Evolutionary conservation across 116 monocot genomes (phyloP).

Genomic region (Thalassia testudinum): DNA sequence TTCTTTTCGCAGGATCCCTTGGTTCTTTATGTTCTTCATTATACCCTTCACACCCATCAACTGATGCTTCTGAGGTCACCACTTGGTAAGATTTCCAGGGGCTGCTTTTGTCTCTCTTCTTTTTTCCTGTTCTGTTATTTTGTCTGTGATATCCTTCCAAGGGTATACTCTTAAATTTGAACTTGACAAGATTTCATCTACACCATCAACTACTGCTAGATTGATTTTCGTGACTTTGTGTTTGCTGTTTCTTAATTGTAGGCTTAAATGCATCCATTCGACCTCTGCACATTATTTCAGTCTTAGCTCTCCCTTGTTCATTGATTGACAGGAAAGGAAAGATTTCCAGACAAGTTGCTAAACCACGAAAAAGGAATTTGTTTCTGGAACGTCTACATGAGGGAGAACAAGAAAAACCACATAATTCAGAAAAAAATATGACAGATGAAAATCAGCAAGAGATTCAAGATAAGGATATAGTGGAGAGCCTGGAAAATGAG

Average conservation of each 20-base stretch:
- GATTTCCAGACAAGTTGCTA: slow-evolving; percentile 28
- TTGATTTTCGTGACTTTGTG: no score
- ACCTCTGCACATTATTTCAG: no score
- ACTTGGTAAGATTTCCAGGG: slow-evolving; percentile 54
- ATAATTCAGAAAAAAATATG: slow-evolving; percentile 5
- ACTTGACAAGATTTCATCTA: no score
- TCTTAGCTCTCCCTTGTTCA: neutral
- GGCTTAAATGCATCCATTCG: no score
- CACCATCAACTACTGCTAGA: no score
- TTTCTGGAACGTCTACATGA: slow-evolving; percentile 71
- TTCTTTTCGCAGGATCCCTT: slow-evolving; percentile 91
- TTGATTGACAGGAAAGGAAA: slow-evolving; percentile 45
- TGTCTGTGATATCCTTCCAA: no score
- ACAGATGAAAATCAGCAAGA: neutral
- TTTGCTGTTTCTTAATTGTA: no score
- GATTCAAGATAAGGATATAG: slow-evolving; percentile 49
- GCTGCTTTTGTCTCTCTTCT: no score
- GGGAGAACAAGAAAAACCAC: slow-evolving; percentile 16
- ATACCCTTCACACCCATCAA: slow-evolving; percentile 9
- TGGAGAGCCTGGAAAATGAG: slow-evolving; percentile 52
- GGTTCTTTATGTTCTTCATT: slow-evolving; percentile 50
- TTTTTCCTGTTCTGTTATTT: no score
- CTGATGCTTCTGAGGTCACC: slow-evolving; percentile 19
- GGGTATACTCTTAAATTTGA: no score
- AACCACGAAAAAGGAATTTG: slow-evolving; percentile 62